phyloP scores from a whole-genome alignment of 2,329 filamentous ascomycete genomes.

The Hypoxylon sp. region DNA sequence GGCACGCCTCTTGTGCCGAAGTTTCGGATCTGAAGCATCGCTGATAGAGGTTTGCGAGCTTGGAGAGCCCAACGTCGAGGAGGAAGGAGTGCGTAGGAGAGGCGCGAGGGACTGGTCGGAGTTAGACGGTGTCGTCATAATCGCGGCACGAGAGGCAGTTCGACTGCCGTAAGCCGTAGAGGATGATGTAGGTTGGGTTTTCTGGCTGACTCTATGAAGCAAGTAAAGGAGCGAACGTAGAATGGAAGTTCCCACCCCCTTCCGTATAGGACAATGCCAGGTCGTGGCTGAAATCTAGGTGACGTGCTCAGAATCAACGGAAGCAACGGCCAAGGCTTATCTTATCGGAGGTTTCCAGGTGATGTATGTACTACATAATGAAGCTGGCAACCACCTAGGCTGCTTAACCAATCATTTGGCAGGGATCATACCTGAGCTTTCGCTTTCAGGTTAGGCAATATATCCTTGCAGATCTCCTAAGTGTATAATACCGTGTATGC shows the following conservation, averaged over 20 bases:
- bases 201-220: not conserved
- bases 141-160: slow-evolving; percentile 28
- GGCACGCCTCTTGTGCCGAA: slow-evolving; percentile 47
- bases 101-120: slow-evolving; percentile 47
- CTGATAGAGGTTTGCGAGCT: slow-evolving; percentile 52
- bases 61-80: slow-evolving; percentile 50
- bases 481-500: not conserved
- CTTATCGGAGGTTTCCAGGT: slow-evolving; percentile 31
- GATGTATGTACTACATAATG: slow-evolving; percentile 8
- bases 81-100: slow-evolving; percentile 51
- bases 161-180: slow-evolving; percentile 17
- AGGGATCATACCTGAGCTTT: slow-evolving; percentile 3
- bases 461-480: not conserved
- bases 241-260: slow-evolving; percentile 31
- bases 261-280: slow-evolving; percentile 14
- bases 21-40: slow-evolving; percentile 47
- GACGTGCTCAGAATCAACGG: slow-evolving; percentile 24
- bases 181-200: slow-evolving; percentile 1
- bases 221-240: slow-evolving; percentile 31
- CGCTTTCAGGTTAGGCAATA: slow-evolving; percentile 1
- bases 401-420: slow-evolving; percentile 8
- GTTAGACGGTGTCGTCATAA: slow-evolving; percentile 44
- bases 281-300: slow-evolving; percentile 14
- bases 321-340: slow-evolving; percentile 30
- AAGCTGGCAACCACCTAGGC: not conserved